Base-by-base conservation (phyloP, 2,329 filamentous ascomycete species). In the Cytospora chrysosperma region DNA sequence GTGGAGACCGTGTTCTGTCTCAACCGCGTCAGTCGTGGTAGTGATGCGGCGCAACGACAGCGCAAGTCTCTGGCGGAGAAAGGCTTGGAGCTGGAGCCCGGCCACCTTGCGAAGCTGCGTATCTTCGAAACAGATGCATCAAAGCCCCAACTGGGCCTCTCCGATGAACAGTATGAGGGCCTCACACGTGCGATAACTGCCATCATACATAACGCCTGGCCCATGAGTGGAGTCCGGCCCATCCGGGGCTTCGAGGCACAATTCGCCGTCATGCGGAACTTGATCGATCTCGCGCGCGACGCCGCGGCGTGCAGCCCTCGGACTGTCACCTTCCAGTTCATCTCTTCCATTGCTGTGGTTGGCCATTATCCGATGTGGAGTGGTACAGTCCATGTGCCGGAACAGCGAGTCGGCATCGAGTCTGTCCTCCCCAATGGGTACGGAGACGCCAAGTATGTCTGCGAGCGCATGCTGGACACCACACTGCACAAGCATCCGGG, bases 131-230 rank as follows among this genome's bases (percentile, higher is more conserved):
- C 77, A 0, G 78, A 83, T 65, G 75, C 72, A 0, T 68, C 73
- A 0, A 78, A 80, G 47, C 71, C 75, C 0, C 62, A 68, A 4
- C 74, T 85, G 0, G 82, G 82, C 0, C 72, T 86, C 0, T 21
- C 72, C n/a, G n/a, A 0, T 17, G 61, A 0, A 50, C 68, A 5
- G 70, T 74, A 1, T 84, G 84, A 3, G 79, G 78, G 10, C 85
- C 82, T 0, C 78, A 83, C 64, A 77, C n/a, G n/a, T n/a, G n/a
- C n/a, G n/a, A n/a, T n/a, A n/a, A n/a, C n/a, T n/a, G n/a, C n/a
- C n/a, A n/a, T 86, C 51, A 64, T 82, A 26, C 81, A 85, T 68
- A 82, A 79, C 57, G 82, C 81, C 0, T 85, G 80, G 79, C 77
- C 77, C 1, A 82, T 84, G 79, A 79, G 72, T 59, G 69, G 69